These are phyloP conservation scores for Metschnikowia similis DNA, from an alignment of 805 yeast genomes.

Conservation along the genomic window DNA sequence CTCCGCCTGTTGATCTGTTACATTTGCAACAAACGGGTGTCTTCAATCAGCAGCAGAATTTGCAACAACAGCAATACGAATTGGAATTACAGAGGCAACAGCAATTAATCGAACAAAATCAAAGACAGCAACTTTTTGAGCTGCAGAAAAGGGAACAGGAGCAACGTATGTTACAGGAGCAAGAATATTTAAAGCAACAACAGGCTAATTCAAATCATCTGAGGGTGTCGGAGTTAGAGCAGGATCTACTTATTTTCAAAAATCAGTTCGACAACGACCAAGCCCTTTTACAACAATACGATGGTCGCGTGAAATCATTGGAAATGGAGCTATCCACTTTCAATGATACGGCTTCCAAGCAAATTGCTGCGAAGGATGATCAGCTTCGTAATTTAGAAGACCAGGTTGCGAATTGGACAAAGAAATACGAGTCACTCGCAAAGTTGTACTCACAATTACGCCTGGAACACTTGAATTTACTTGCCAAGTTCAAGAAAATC, in stretches of 20 bases:
- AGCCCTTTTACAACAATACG: slow-evolving; percentile 79
- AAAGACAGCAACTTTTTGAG: slow-evolving; percentile 70
- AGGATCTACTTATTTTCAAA: slow-evolving; percentile 67
- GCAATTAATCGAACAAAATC: slow-evolving; percentile 63
- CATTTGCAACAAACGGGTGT: slow-evolving; percentile 54
- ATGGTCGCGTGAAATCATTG: slow-evolving; percentile 73
- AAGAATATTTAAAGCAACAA: slow-evolving; percentile 63
- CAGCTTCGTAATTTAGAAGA: slow-evolving; percentile 63
- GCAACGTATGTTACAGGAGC: slow-evolving; percentile 65
- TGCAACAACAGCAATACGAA: slow-evolving; percentile 59
- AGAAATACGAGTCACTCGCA: slow-evolving; percentile 84
- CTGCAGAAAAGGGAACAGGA: slow-evolving; percentile 70
- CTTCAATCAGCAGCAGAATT: slow-evolving; percentile 48
- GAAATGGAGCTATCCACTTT: slow-evolving; percentile 66
- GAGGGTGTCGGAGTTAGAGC: slow-evolving; percentile 74
- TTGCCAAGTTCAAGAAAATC: slow-evolving; percentile 71
- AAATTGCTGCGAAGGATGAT: slow-evolving; percentile 72
- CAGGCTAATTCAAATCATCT: slow-evolving; percentile 72
- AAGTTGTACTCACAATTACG: slow-evolving; percentile 86
- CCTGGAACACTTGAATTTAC: slow-evolving; percentile 80
- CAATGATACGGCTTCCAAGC: slow-evolving; percentile 64
- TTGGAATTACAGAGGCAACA: slow-evolving; percentile 60
- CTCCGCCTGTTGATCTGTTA: slow-evolving; percentile 34
- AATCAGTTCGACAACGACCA: slow-evolving; percentile 87
- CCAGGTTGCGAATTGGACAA: slow-evolving; percentile 73